These are phyloP conservation scores for Rhizoclosmatium sp. DNA, from an alignment of 192 early-diverging fungal species.

Conservation along the genomic window DNA sequence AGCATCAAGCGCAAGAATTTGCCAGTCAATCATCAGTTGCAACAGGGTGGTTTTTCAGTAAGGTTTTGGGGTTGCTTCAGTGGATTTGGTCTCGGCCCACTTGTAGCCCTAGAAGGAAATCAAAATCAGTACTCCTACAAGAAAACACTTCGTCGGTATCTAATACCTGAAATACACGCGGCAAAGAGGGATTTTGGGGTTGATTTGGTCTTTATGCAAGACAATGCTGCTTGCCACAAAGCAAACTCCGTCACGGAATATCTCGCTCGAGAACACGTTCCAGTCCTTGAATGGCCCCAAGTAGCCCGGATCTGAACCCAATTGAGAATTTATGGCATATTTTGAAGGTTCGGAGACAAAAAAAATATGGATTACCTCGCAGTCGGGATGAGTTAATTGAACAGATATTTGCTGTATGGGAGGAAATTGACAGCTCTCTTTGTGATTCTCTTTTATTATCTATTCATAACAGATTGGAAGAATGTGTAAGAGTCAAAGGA, in stretches of 20 bases:
- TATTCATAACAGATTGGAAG: conserved; percentile 5
- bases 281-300: background rate
- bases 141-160: background rate
- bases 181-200: background rate
- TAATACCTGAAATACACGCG: too few relatives aligned
- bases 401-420: background rate
- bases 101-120: background rate
- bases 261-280: background rate
- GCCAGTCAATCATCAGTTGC: background rate
- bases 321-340: background rate
- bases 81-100: background rate
- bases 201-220: background rate
- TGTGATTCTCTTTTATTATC: conserved; percentile 5
- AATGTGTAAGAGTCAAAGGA: background rate
- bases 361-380: too few relatives aligned
- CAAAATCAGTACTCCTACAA: background rate
- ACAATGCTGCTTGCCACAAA: background rate
- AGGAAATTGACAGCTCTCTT: conserved; percentile 2
- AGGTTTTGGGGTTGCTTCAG: background rate
- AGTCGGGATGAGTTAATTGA: too few relatives aligned
- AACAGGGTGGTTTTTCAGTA: background rate
- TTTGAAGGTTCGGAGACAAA: background rate
- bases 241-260: background rate
- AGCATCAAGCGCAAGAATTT: background rate
- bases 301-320: too few relatives aligned